phyloP scores from a whole-genome alignment of 345 rosid genomes.

The Clarkia xantiana region DNA sequence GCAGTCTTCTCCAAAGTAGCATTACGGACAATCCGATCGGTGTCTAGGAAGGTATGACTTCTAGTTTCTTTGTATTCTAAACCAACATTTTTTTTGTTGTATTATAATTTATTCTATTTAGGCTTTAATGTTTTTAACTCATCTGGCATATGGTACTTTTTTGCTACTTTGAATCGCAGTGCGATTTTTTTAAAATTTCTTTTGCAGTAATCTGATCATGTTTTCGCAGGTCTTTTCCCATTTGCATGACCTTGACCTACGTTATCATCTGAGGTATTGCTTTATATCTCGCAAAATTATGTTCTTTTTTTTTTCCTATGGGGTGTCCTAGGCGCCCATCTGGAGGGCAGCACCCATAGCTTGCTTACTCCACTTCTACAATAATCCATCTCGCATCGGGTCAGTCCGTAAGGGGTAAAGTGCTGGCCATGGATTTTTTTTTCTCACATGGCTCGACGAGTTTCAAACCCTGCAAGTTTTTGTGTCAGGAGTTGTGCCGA shows the following conservation, averaged over 20 bases:
- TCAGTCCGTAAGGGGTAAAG: too few species aligned
- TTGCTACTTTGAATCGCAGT: background rate
- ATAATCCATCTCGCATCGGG: too few species aligned
- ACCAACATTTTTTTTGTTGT: background rate
- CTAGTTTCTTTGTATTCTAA: constrained; percentile 1
- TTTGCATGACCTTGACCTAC: constrained; percentile 84
- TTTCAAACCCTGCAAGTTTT: too few species aligned
- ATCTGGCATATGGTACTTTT: background rate
- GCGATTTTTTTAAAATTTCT: background rate
- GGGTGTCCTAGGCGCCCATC: too few species aligned
- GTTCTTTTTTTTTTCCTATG: too few species aligned
- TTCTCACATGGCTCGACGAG: too few species aligned
- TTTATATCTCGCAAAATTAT: background rate
- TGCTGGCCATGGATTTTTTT: too few species aligned
- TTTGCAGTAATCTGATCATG: background rate
- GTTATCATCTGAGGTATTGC: constrained; percentile 76
- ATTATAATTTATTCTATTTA: background rate
- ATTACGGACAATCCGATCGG: constrained; percentile 72
- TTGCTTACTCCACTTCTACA: too few species aligned
- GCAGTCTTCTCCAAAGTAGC: constrained; percentile 94
- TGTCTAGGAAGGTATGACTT: constrained; percentile 68
- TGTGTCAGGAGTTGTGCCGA: too few species aligned
- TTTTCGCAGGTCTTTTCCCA: constrained; percentile 74
- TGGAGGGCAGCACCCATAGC: too few species aligned
- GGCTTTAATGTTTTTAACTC: background rate